phyloP scores from a whole-genome alignment of 208 protist species.

The Naegleria fowleri region DNA sequence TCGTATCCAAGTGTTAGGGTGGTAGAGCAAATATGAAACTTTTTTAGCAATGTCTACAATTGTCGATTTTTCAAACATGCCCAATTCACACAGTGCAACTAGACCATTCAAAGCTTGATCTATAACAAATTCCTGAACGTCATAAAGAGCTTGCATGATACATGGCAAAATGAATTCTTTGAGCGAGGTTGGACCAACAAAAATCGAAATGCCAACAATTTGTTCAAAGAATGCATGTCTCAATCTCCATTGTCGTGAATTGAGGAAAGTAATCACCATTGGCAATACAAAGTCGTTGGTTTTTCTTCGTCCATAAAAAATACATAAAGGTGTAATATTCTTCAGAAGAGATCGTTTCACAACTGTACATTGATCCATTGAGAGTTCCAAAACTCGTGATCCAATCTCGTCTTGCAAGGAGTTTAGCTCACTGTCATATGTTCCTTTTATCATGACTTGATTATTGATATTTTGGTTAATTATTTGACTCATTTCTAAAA shows the following conservation, averaged over 20 bases:
- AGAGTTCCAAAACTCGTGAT: not conserved
- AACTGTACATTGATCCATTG: not conserved
- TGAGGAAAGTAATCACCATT: slow-evolving; percentile 15
- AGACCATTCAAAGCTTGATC: not conserved
- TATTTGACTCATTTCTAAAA: slow-evolving; percentile 6
- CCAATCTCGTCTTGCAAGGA: slow-evolving; percentile 9
- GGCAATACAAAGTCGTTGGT: not conserved
- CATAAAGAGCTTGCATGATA: slow-evolving; percentile 18
- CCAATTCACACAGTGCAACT: not conserved
- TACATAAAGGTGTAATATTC: slow-evolving; percentile 6
- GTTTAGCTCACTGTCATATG: not conserved
- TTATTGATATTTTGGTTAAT: not conserved
- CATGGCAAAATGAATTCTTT: slow-evolving; percentile 26
- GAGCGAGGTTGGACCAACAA: not conserved
- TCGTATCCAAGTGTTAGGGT: slow-evolving; percentile 23
- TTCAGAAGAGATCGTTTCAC: slow-evolving; percentile 13
- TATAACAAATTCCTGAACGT: slow-evolving; percentile 16
- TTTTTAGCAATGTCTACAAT: not conserved
- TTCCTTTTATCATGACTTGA: not conserved
- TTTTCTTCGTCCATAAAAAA: slow-evolving; percentile 19
- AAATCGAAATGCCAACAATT: not conserved
- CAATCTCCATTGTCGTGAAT: not conserved
- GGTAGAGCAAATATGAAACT: not conserved
- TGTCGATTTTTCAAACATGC: not conserved
- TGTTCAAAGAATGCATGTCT: slow-evolving; percentile 26